phyloP scores from a whole-genome alignment of 1,284 basidiomycete genomes.

The Microbotryum scabiosae region DNA sequence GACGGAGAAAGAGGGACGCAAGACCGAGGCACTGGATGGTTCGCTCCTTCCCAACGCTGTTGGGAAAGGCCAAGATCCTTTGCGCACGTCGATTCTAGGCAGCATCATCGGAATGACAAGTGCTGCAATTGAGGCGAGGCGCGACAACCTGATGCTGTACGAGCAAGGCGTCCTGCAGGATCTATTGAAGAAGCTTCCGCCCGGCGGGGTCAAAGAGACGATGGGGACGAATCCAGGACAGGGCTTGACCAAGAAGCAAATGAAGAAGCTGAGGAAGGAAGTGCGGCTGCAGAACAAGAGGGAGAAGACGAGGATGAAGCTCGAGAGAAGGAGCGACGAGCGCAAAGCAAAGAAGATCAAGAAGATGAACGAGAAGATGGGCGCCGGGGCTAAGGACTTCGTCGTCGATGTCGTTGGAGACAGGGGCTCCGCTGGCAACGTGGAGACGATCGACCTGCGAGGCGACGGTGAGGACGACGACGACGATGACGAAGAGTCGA shows the following conservation, averaged over 20 bases:
- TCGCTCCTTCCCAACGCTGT: slow-evolving; percentile 17
- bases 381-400: neutral
- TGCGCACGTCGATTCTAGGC: slow-evolving; percentile 21
- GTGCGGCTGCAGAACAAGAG: slow-evolving; percentile 9
- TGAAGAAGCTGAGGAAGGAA: slow-evolving; percentile 5
- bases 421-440: neutral
- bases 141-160: slow-evolving; percentile 5
- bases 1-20: neutral
- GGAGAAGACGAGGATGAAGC: slow-evolving; percentile 7
- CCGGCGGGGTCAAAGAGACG: neutral
- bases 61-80: slow-evolving; percentile 6
- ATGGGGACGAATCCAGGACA: neutral
- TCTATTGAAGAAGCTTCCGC: slow-evolving; percentile 3
- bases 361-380: slow-evolving; percentile 14
- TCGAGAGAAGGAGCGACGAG: slow-evolving; percentile 3
- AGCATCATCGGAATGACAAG: slow-evolving; percentile 23
- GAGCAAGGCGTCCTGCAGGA: slow-evolving; percentile 17
- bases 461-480: neutral
- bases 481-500: slow-evolving; percentile 17
- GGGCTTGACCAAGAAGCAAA: neutral
- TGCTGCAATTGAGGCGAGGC: slow-evolving; percentile 6
- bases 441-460: too few species aligned
- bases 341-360: neutral
- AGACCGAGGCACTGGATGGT: slow-evolving; percentile 6
- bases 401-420: neutral